Conservation (phyloP, 2,329 filamentous ascomycete species). For the Colletotrichum gloeosporioides region DNA sequence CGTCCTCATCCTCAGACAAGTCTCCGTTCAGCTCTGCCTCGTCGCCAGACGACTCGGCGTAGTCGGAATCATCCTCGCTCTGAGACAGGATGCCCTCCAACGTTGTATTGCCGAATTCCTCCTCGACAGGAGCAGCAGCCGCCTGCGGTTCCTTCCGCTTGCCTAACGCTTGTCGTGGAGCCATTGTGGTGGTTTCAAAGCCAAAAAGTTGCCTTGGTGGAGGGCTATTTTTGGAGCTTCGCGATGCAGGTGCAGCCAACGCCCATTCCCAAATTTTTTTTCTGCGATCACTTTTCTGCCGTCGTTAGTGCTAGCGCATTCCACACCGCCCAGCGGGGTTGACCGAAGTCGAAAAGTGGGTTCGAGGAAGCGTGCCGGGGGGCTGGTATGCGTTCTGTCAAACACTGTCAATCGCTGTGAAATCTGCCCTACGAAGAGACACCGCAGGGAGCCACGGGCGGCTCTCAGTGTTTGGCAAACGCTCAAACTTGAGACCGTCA, state of each 20-base stretch:
- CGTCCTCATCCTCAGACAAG: slow-evolving; percentile 46
- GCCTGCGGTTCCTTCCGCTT: slow-evolving; percentile 71
- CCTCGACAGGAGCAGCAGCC: slow-evolving; percentile 61
- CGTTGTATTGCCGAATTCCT: slow-evolving; percentile 62
- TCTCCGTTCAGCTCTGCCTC: slow-evolving; percentile 39
- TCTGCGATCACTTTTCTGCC: slow-evolving; percentile 17
- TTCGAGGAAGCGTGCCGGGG: background rate
- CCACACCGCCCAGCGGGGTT: slow-evolving; percentile 21
- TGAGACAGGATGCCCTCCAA: slow-evolving; percentile 63
- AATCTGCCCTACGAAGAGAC: background rate
- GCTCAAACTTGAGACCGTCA: background rate
- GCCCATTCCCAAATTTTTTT: slow-evolving; percentile 21
- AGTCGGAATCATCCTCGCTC: slow-evolving; percentile 63
- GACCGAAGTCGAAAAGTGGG: slow-evolving; percentile 5
- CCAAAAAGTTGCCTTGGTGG: background rate
- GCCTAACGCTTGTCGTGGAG: slow-evolving; percentile 47
- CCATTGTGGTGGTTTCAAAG: slow-evolving; percentile 36
- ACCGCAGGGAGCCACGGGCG: background rate
- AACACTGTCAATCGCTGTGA: background rate
- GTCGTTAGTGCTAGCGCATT: background rate
- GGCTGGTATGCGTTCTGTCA: background rate
- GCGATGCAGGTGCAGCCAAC: slow-evolving; percentile 16
- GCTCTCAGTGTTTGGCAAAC: background rate
- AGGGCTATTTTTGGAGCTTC: slow-evolving; percentile 23
- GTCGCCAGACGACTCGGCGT: slow-evolving; percentile 47